Conservation (phyloP, 1,284 basidiomycete species). For the Anthracocystis panici-leucophaei region DNA sequence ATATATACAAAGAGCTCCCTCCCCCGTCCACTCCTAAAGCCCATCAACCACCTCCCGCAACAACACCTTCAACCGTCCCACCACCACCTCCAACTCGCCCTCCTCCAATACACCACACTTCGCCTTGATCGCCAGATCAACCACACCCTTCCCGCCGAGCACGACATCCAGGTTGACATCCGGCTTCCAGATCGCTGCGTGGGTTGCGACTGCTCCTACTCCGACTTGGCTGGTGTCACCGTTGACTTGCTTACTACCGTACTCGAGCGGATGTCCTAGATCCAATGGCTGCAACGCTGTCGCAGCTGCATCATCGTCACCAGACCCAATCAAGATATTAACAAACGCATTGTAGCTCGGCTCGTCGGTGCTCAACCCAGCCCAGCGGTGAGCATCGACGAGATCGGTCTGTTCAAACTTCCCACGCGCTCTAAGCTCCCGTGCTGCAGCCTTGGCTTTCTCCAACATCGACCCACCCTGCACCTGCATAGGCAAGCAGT, state of each 20-base stretch:
- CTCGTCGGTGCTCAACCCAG: constrained; percentile 11
- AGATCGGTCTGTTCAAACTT: constrained; percentile 50
- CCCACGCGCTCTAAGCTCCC: constrained; percentile 21
- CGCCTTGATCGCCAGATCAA: constrained; percentile 37
- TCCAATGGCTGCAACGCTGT: constrained; percentile 13
- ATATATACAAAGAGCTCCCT: not conserved
- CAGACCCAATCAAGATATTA: constrained; percentile 37
- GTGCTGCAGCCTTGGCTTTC: constrained; percentile 14
- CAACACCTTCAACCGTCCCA: not conserved
- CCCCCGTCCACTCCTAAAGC: constrained; percentile 4
- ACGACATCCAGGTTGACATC: constrained; percentile 41
- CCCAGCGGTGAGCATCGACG: constrained; percentile 34
- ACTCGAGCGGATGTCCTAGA: constrained; percentile 34
- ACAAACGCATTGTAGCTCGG: constrained; percentile 49
- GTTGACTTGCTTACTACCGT: not conserved
- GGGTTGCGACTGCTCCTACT: not conserved
- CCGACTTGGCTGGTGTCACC: not conserved
- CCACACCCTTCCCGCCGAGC: constrained; percentile 7
- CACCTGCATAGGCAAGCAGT: constrained; percentile 53
- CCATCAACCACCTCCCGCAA: constrained; percentile 9
- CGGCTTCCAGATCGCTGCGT: constrained; percentile 24
- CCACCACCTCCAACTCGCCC: not conserved
- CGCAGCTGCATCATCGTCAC: constrained; percentile 7
- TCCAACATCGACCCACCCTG: constrained; percentile 10
- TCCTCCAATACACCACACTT: constrained; percentile 1